Evolutionary conservation across 805 yeast species (phyloP), one percentile per base, ranked within the genome.

Genomic region (Wickerhamomyces strasburgensis): DNA sequence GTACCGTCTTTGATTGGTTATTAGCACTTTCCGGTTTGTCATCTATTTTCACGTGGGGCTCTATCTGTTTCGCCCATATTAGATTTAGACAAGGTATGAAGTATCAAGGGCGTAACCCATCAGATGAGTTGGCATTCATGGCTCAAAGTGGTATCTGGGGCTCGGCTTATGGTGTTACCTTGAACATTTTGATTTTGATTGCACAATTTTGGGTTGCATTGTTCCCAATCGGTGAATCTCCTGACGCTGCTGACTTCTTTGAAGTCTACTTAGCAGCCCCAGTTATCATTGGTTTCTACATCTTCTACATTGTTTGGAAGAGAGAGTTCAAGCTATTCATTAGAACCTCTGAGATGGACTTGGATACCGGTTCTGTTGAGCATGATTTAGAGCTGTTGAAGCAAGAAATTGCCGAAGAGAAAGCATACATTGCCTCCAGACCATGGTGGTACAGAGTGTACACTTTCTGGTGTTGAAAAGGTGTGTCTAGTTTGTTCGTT

Each of bases 131-230:
- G 42, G 69, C 80, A 0, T 86, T 75, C 64, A 67, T 64, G 30
- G 71, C 95, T n/a, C 84, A 78, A 45, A 65, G 73, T 33, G 95
- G 95, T 51, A 56, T 77, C 21, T 61, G 55, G 44, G 94, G 94
- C 37, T 80, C 94, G 1, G 60, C 57, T 46, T 70, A 71, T 55
- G 94, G 93, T 42, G 57, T 74, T 16, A 42, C 62, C 25, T 61
- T 87, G 48, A 78, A 79, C 58, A 31, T 72, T 28, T 61, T 82
- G 44, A 78, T 85, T 46, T 65, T 87, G 42, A 65, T 75, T 40
- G 85, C 88, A 26, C 89, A 84, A 62, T 83, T 86, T 68, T 85
- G 88, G 85, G 68, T 80, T 44, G 88, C 90, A 5, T 62, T 42
- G 14, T 51, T 47, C 47, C 56, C 56, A 40, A 23, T 57, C 18